A percentile compares a stretch with the other conserved stretches of the same genome.
Conservation (phyloP, 2,329 filamentous ascomycete genomes). For the Aspergillus uvarum region DNA sequence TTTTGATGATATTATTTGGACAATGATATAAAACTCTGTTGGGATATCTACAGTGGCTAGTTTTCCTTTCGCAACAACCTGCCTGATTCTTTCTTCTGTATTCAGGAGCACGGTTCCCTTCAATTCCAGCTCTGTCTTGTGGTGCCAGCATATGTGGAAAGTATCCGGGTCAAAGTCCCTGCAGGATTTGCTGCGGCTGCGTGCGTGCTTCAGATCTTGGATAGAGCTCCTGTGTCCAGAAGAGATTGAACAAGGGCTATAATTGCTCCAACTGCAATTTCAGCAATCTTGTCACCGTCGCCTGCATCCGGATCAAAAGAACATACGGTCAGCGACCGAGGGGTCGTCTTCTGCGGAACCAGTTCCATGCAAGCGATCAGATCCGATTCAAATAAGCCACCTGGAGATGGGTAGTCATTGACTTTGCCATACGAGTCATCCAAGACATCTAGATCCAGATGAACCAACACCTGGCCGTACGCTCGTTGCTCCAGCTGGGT, state of each 20-base stretch:
- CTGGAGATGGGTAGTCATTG: conserved; percentile 38
- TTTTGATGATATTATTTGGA: conserved; percentile 7
- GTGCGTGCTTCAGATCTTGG: background rate
- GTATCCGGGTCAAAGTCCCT: too few species aligned
- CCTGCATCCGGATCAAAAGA: conserved; percentile 22
- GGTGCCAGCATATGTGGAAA: too few species aligned
- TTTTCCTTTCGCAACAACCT: too few species aligned
- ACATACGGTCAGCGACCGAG: conserved; percentile 19
- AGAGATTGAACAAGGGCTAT: conserved; percentile 6
- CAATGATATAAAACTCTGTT: background rate
- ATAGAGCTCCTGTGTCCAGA: background rate
- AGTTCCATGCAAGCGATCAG: conserved; percentile 18
- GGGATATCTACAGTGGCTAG: too few species aligned
- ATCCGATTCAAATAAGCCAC: conserved; percentile 25
- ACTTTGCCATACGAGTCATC: conserved; percentile 36
- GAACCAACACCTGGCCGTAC: conserved; percentile 30
- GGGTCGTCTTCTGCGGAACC: conserved; percentile 7
- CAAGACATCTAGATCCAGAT: conserved; percentile 39
- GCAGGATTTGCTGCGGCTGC: too few species aligned
- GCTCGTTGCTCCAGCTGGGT: background rate
- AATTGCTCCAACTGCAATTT: conserved; percentile 17
- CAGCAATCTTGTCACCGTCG: conserved; percentile 20
- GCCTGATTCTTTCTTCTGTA: too few species aligned
- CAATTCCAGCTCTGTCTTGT: too few species aligned
- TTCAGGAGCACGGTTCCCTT: too few species aligned